Base-by-base conservation (phyloP, 257 asterid species). In the Fraxinus quadrangulata region DNA sequence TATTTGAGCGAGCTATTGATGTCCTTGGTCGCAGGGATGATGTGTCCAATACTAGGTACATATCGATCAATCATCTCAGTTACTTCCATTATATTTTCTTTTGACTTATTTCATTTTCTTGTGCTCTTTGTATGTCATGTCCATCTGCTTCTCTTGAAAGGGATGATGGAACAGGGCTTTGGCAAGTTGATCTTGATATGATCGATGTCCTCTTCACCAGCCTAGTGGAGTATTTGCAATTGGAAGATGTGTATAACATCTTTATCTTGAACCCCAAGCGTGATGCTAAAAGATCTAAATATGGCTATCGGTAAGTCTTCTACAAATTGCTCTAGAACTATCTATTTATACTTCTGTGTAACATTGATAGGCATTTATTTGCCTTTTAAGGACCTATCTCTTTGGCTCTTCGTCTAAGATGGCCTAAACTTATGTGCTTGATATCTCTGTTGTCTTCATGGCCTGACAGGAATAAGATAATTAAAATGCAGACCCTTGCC, bases 141-240 rank as follows among this genome's bases (percentile, higher is more conserved):
- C 78, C 65, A n/a, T 79, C 74, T 59, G 70, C 68, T 82, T 77
- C 79, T 79, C 77, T 75, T 80, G 73, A 28, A 76, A 96, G 97
- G 85, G 97, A 89, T 73, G 94, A 86, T 79, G 87, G 81, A 61
- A 77, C 74, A 74, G 91, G 88, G 83, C 85, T 86, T 73, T 93
- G 98, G 99, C 98, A 93, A 90, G 97, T 96, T 84, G 99, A 96
- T 75, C 87, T 88, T 81, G 99, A 96, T 89, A 85, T 93, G 98
- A 90, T 96, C 86, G 89, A 88, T 83, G 87, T 83, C 83, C 67
- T 93, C 80, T 83, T 90, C 89, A 86, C 86, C 85, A 93, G 97
- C 85, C 97, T 96, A 70, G 94, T 96, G 83, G 98, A 96, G 80
- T 96, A 96, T 87, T 84, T 96, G 85, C 94, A 92, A 72, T 79